phyloP scores from a whole-genome alignment of 2,329 filamentous ascomycete species.

The Botrytis hyacinthi region DNA sequence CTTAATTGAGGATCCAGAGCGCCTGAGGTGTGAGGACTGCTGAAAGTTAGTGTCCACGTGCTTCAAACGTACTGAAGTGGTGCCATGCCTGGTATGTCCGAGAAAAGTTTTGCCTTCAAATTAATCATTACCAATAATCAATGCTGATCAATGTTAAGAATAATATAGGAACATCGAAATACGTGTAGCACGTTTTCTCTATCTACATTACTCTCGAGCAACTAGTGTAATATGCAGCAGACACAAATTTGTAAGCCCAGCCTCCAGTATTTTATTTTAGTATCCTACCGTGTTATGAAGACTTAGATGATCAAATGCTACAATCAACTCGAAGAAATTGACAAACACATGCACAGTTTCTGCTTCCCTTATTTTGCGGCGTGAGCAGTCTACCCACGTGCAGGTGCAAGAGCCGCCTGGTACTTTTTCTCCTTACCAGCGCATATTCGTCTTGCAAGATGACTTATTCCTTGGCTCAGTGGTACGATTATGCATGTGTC shows the following conservation, averaged over 20 bases:
- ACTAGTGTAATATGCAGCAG: background rate
- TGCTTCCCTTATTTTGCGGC: background rate
- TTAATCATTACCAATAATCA: background rate
- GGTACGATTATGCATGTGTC: background rate
- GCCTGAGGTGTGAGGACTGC: background rate
- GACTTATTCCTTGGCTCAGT: background rate
- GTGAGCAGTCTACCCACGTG: background rate
- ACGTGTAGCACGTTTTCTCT: background rate
- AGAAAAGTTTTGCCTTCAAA: background rate
- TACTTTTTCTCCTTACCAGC: background rate
- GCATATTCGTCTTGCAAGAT: conserved; percentile 1
- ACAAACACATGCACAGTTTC: background rate
- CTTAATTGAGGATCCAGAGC: background rate
- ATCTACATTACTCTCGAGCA: background rate
- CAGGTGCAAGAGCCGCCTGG: background rate
- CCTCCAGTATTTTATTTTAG: no score
- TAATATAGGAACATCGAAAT: background rate
- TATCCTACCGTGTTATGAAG: background rate
- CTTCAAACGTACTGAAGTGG: background rate
- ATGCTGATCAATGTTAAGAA: background rate
- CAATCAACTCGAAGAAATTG: background rate
- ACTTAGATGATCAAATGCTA: background rate
- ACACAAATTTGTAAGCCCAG: background rate
- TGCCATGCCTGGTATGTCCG: background rate
- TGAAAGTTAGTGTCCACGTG: background rate